Conservation (phyloP, 2,329 filamentous ascomycete species). For the Neonectria sp. region DNA sequence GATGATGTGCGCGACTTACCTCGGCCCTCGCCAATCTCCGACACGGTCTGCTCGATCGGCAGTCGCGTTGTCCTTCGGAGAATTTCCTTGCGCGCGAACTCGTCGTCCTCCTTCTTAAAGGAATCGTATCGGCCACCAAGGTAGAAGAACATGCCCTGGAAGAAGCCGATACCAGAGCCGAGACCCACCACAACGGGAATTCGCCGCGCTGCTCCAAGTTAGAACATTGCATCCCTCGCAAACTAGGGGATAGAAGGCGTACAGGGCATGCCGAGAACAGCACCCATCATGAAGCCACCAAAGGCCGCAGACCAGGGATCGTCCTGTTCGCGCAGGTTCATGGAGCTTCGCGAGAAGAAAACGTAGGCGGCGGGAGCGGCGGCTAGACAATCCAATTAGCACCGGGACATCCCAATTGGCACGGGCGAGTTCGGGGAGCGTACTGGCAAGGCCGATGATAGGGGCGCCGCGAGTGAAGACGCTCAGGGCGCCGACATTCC, state of each 20-base stretch:
- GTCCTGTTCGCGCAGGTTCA: constrained; percentile 89
- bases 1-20: constrained; percentile 66
- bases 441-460: constrained; percentile 71
- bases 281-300: constrained; percentile 83
- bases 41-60: constrained; percentile 84
- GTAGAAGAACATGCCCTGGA: constrained; percentile 77
- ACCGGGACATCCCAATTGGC: constrained; percentile 38
- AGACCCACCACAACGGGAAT: constrained; percentile 81
- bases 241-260: constrained; percentile 52
- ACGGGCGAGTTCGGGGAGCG: constrained; percentile 21
- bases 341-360: constrained; percentile 82
- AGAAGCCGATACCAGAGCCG: constrained; percentile 69
- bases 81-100: constrained; percentile 83
- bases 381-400: constrained; percentile 62
- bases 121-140: constrained; percentile 73
- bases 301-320: constrained; percentile 82
- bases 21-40: constrained; percentile 88
- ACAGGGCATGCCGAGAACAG: constrained; percentile 82
- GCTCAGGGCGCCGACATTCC: constrained; percentile 85
- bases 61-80: constrained; percentile 81
- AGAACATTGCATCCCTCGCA: constrained; percentile 24
- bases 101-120: constrained; percentile 71
- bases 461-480: constrained; percentile 85
- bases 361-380: constrained; percentile 78
- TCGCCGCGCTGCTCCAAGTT: constrained; percentile 58